Conservation (phyloP, 441 rosid species). For the Flueggea neowawraea region DNA sequence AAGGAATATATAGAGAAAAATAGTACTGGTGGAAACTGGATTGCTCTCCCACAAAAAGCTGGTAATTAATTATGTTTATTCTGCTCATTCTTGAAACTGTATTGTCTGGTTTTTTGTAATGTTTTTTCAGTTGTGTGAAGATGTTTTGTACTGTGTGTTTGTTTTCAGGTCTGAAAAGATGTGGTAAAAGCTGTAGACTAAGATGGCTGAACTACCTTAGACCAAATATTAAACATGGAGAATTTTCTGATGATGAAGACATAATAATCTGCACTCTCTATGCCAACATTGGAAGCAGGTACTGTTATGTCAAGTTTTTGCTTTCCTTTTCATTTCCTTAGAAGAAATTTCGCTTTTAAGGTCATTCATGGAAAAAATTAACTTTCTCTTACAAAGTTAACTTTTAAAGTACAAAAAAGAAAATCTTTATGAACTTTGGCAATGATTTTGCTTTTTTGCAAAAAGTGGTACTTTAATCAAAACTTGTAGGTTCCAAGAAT, state of each 20-base stretch:
- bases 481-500: slow-evolving; percentile 15
- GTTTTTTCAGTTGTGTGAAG: neutral
- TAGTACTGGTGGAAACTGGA: slow-evolving; percentile 82
- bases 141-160: neutral
- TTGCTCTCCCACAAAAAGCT: slow-evolving; percentile 80
- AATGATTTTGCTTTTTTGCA: neutral
- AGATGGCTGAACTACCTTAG: slow-evolving; percentile 97
- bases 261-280: slow-evolving; percentile 65
- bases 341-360: too few species aligned
- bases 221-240: slow-evolving; percentile 92
- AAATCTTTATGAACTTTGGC: neutral
- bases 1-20: slow-evolving; percentile 50
- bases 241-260: slow-evolving; percentile 84
- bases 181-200: slow-evolving; percentile 95
- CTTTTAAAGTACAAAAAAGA: neutral
- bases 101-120: too few species aligned
- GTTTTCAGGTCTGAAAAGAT: slow-evolving; percentile 64
- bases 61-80: slow-evolving; percentile 29
- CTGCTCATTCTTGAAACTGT: slow-evolving; percentile 1
- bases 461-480: slow-evolving; percentile 5
- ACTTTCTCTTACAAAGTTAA: too few species aligned
- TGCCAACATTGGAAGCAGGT: slow-evolving; percentile 94
- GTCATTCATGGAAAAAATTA: too few species aligned
- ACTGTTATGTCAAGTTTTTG: neutral
- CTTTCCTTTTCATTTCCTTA: neutral